Evolutionary conservation across 257 asterid species (phyloP).

Genomic region (Jasminum sambac): DNA sequence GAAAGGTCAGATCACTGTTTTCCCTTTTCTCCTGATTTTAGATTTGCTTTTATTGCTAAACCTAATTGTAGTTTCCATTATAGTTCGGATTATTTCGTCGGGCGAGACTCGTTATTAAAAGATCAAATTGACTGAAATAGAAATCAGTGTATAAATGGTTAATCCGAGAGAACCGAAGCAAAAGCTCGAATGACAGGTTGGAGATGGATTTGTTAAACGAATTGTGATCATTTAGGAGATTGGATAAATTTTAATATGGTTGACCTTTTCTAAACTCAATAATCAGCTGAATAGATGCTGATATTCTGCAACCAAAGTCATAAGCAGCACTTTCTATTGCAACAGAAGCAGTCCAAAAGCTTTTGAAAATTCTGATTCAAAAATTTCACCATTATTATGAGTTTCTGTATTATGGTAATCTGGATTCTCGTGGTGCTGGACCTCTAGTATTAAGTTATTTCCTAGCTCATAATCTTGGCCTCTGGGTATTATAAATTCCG

Average conservation of each 20-base stretch:
- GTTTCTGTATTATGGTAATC: neutral
- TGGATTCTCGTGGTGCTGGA: neutral
- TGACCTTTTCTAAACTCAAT: neutral
- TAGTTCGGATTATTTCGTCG: neutral
- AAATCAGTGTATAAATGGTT: neutral
- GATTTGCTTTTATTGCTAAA: neutral
- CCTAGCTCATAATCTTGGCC: neutral
- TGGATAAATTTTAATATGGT: neutral
- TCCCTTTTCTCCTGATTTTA: neutral
- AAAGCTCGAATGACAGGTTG: neutral
- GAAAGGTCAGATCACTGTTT: slow-evolving; percentile 57
- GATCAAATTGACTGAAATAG: neutral
- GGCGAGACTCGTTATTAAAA: neutral
- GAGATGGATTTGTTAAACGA: neutral
- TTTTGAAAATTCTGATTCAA: neutral
- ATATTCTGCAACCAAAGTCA: neutral
- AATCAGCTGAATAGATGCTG: neutral
- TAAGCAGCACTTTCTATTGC: neutral
- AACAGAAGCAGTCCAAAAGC: neutral
- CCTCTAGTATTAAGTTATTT: neutral
- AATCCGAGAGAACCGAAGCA: neutral
- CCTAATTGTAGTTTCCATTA: neutral
- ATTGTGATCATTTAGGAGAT: neutral
- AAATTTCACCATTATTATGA: neutral
- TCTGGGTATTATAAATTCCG: neutral